Evolutionary conservation across 2,329 filamentous ascomycete genomes (phyloP).

Genomic region (Penicillium glabrum): DNA sequence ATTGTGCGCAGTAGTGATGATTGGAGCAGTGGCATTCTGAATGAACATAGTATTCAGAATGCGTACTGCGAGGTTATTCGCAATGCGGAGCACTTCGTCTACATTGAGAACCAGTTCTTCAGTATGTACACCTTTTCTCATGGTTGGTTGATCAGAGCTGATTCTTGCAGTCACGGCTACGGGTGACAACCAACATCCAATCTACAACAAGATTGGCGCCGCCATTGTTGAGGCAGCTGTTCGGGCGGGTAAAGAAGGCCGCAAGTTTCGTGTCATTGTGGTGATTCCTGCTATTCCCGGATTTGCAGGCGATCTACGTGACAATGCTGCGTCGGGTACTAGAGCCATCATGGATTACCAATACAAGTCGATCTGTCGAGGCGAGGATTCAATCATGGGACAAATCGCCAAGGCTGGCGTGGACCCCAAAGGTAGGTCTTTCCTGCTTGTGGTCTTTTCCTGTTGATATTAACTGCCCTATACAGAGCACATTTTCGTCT

Average conservation of each 20-base stretch:
- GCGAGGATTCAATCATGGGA: conserved; percentile 85
- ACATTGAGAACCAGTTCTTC: conserved; percentile 99
- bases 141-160: conserved; percentile 13
- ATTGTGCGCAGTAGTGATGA: conserved; percentile 86
- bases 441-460: not conserved
- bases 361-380: conserved; percentile 92
- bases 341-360: conserved; percentile 98
- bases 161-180: conserved; percentile 69
- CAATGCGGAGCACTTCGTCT: conserved; percentile 87
- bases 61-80: conserved; percentile 83
- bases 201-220: conserved; percentile 82
- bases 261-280: conserved; percentile 89
- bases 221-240: conserved; percentile 91
- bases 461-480: conserved; percentile 3
- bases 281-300: conserved; percentile 89
- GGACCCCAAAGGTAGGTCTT: conserved; percentile 58
- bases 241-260: conserved; percentile 72
- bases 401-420: conserved; percentile 72
- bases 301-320: conserved; percentile 86
- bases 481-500: conserved; percentile 79
- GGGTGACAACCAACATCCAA: conserved; percentile 78
- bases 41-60: conserved; percentile 80
- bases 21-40: conserved; percentile 89
- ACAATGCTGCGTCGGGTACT: conserved; percentile 80
- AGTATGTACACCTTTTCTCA: conserved; percentile 48